Evolutionary conservation across 2,329 filamentous ascomycete species (phyloP), one percentile per base, ranked within the genome.

Genomic region (Phialophora verrucosa): DNA sequence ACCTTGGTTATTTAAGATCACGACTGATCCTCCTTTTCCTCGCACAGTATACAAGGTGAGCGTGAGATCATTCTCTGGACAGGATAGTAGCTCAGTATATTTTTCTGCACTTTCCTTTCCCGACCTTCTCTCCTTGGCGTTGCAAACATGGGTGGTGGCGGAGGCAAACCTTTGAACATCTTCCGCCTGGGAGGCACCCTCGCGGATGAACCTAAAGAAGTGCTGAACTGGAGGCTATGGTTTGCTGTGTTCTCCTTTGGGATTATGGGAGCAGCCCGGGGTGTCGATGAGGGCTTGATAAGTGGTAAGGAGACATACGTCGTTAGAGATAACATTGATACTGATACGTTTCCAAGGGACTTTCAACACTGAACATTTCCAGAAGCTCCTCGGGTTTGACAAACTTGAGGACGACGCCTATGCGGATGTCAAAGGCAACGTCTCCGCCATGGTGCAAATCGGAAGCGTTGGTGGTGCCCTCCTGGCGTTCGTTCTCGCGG

Each of bases 391-490:
- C 42, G 66, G 64, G 32, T 68, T 70, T 50, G 53, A 68, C 27
- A 66, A 69, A 27, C 62, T 73, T 51, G 65, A 59, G 14, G 69
- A 72, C 25, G 68, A 62, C 10, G 66, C 75, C 12, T 73, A 75
- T 59, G 76, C 77, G 12, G 71, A 76, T 38, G 73, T 74, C 47
- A 73, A 76, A 29, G 77, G 75, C 2, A 79, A 78, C 59, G 76
- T 80, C 44, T 76, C 76, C 4, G 75, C 78, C 1, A 79, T 79
- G 77, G 78, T 79, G 10, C 77, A 79, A 35, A 76, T 80, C 47
- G 78, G 78, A 2, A 76, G 74, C 67, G 73, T 79, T 20, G 75
- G 74, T 8, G 77, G 77, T 17, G 77, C 78, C n/a, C 69, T 73
- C 10, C 50, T 75, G 6, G 75, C 74, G 1, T 76, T 75, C 69